Base-by-base conservation (phyloP, 2,329 filamentous ascomycete species). In the Penicillium sp. region DNA sequence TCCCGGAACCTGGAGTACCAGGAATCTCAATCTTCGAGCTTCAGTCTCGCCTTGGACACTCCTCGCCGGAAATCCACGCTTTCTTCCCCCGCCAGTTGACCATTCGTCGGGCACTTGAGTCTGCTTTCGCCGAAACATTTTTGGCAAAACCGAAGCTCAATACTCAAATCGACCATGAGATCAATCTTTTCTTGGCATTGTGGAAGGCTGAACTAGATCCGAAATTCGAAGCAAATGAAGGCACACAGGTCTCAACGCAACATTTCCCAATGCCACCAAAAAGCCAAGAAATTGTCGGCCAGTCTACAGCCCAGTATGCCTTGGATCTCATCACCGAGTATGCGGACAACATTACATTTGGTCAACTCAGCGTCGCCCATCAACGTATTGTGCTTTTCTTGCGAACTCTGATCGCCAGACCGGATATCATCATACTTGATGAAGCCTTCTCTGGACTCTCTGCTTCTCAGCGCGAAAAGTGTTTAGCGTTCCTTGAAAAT, bases 21-120 rank as follows among this genome's bases (percentile, higher is more conserved):
- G 92, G 90, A 0, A 85, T 97, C 32, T 95, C 90, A 0, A 88
- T 97, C 54, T 97, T 96, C 79, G 92, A 97, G 58, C 85, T 99
- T 7, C 94, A 97, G 71, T 81, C 86, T 0, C 87, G 90, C 22
- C 90, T 99, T 60, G 94, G 94, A 10, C 92, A 97, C 71, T 94
- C 92, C 0, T 95, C 90, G 57, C 94, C 94, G 0, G 94, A 97
- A 70, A 89, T 97, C 4, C 92, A 97, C 66, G 87, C 90, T 48
- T 92, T 96, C 72, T 97, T 97, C 76, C 93, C 94, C 0, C 87
- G 88, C 45, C 79, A 83, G 34, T 78, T 96, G 44, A 88, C 86
- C 0, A 76, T 96, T 9, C 83, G 90, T 2, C 81, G 88, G 46
- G 83, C 90, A 0, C 71, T 99, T 0, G 90, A 94, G 68, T 93